Evolutionary conservation across 2,329 filamentous ascomycete genomes (phyloP).

Genomic region (Alternaria brassicicola): DNA sequence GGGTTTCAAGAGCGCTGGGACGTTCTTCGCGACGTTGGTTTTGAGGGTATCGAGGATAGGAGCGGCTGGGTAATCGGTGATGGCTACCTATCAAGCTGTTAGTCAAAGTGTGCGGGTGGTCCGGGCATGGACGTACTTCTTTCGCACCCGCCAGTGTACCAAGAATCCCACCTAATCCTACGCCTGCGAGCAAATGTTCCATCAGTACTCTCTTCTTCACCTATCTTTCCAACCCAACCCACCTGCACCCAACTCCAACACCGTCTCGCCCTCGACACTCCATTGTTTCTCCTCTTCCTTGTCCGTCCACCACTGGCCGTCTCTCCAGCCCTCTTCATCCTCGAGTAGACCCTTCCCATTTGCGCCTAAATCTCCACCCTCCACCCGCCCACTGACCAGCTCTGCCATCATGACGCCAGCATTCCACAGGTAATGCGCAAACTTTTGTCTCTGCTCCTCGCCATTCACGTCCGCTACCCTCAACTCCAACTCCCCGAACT

Average conservation of each 20-base stretch:
- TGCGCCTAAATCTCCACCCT: slow-evolving; percentile 15
- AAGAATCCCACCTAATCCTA: slow-evolving; percentile 56
- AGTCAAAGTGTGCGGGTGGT: background rate
- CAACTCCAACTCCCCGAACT: slow-evolving; percentile 47
- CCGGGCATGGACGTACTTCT: slow-evolving; percentile 45
- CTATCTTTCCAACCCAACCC: slow-evolving; percentile 48
- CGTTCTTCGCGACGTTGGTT: slow-evolving; percentile 63
- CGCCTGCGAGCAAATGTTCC: slow-evolving; percentile 38
- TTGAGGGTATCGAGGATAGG: slow-evolving; percentile 65
- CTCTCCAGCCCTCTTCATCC: slow-evolving; percentile 27
- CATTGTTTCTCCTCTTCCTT: slow-evolving; percentile 45
- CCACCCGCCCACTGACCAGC: slow-evolving; percentile 45
- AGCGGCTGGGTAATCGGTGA: slow-evolving; percentile 72
- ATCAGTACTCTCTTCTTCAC: slow-evolving; percentile 35
- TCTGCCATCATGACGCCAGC: slow-evolving; percentile 58
- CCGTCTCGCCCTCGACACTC: slow-evolving; percentile 58
- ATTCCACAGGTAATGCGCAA: slow-evolving; percentile 78
- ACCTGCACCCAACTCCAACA: slow-evolving; percentile 72
- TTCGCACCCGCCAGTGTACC: slow-evolving; percentile 53
- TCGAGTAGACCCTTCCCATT: slow-evolving; percentile 28
- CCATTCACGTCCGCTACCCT: slow-evolving; percentile 53
- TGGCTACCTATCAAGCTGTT: slow-evolving; percentile 53
- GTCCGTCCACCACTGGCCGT: slow-evolving; percentile 43
- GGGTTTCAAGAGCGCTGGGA: slow-evolving; percentile 46
- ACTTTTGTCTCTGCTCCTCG: slow-evolving; percentile 64